phyloP scores from a whole-genome alignment of 345 rosid genomes.

The Combretum micranthum region DNA sequence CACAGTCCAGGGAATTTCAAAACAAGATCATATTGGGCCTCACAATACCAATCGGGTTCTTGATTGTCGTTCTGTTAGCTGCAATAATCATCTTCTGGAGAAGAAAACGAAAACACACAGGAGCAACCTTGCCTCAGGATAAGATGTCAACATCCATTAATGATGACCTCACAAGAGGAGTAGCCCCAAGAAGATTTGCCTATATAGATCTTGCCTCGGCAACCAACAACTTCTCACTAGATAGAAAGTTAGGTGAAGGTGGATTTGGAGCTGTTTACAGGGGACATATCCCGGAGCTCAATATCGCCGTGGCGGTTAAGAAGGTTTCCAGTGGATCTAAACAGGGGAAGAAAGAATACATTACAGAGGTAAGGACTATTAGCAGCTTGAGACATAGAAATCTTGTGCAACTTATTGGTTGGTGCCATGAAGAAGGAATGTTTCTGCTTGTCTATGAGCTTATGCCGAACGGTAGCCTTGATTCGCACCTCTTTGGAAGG shows the following conservation, averaged over 20 bases:
- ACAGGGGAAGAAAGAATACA: slow-evolving; percentile 45
- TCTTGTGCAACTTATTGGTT: slow-evolving; percentile 57
- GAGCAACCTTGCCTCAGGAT: slow-evolving; percentile 9
- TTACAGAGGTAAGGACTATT: slow-evolving; percentile 43
- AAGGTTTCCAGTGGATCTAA: slow-evolving; percentile 33
- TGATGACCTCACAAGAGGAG: slow-evolving; percentile 42
- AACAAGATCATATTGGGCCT: slow-evolving; percentile 7
- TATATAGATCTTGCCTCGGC: slow-evolving; percentile 35
- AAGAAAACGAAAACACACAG: slow-evolving; percentile 7
- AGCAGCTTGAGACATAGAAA: slow-evolving; percentile 47
- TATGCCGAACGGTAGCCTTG: slow-evolving; percentile 62
- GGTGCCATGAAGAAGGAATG: slow-evolving; percentile 56
- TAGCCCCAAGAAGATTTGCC: slow-evolving; percentile 45
- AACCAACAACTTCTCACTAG: slow-evolving; percentile 34
- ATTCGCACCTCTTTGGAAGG: slow-evolving; percentile 35
- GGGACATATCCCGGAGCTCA: slow-evolving; percentile 28
- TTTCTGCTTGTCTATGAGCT: slow-evolving; percentile 58
- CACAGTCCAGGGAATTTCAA: too few species aligned
- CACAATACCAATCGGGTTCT: slow-evolving; percentile 15
- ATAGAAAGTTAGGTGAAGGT: slow-evolving; percentile 52
- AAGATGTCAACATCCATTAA: slow-evolving; percentile 19
- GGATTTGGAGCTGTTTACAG: slow-evolving; percentile 52
- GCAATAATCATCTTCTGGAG: slow-evolving; percentile 6
- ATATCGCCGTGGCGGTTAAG: slow-evolving; percentile 37
- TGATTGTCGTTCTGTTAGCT: slow-evolving; percentile 7